phyloP scores from a whole-genome alignment of 2,329 filamentous ascomycete species.

The Ascochyta lentis region DNA sequence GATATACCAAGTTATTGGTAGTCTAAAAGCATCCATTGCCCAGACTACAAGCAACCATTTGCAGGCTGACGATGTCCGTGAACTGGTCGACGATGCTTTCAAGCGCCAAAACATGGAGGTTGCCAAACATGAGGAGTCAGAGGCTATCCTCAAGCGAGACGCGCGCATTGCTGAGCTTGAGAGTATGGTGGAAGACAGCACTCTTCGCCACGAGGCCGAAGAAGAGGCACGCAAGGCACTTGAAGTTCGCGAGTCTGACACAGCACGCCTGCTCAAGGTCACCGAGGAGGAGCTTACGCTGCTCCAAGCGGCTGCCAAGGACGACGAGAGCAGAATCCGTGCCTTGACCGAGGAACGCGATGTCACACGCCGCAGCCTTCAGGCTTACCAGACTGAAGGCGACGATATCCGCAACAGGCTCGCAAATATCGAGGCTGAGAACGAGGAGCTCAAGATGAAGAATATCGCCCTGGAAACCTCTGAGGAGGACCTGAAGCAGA shows the following conservation, averaged over 20 bases:
- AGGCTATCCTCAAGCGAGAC: conserved; percentile 43
- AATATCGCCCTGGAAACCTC: conserved; percentile 40
- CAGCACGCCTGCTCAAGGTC: conserved; percentile 53
- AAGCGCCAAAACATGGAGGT: conserved; percentile 42
- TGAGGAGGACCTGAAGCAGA: conserved; percentile 58
- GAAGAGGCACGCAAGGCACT: conserved; percentile 51
- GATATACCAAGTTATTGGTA: conserved; percentile 56
- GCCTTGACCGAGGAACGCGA: conserved; percentile 53
- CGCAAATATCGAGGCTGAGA: conserved; percentile 62
- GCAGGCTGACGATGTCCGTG: conserved; percentile 53
- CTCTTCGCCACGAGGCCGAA: conserved; percentile 48
- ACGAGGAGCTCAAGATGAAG: conserved; percentile 61
- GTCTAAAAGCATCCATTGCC: conserved; percentile 57
- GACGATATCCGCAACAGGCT: conserved; percentile 60
- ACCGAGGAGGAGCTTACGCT: conserved; percentile 58
- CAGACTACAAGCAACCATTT: conserved; percentile 54
- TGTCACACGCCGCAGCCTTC: conserved; percentile 48
- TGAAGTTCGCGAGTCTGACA: conserved; percentile 54
- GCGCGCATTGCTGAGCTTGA: conserved; percentile 46
- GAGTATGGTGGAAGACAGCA: conserved; percentile 43
- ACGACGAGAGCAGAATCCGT: conserved; percentile 52
- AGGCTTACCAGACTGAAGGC: conserved; percentile 42
- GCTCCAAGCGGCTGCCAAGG: conserved; percentile 51
- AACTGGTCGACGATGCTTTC: conserved; percentile 47
- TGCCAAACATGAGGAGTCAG: conserved; percentile 37